Evolutionary conservation across 768 basidiomycete genomes (phyloP).

Genomic region (Termitomyces eurrhizus): DNA sequence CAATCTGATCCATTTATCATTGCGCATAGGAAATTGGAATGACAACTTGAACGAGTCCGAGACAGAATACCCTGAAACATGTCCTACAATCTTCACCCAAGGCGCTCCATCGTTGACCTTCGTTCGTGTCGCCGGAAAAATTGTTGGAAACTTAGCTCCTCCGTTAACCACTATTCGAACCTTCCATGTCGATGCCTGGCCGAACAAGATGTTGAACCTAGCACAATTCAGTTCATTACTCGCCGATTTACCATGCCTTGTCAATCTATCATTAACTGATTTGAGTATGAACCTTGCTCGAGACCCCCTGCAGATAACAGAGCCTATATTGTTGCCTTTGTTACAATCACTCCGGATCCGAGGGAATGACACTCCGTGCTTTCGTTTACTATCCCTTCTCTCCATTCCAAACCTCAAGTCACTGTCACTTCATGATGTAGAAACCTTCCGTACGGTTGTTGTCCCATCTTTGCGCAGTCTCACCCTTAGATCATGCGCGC

Average conservation of each 20-base stretch:
- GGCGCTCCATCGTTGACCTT: constrained; percentile 33
- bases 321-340: constrained; percentile 29
- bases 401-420: constrained; percentile 30
- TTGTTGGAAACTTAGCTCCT: constrained; percentile 37
- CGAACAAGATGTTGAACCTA: constrained; percentile 30
- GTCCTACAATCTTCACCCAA: constrained; percentile 28
- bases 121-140: constrained; percentile 37
- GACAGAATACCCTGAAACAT: constrained; percentile 23
- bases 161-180: constrained; percentile 31
- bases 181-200: constrained; percentile 42
- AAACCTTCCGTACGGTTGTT: constrained; percentile 28
- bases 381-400: constrained; percentile 32
- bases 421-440: constrained; percentile 31
- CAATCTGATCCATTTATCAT: constrained; percentile 34
- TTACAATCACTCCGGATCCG: constrained; percentile 41
- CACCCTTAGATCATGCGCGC: constrained; percentile 28
- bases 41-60: constrained; percentile 24
- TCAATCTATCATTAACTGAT: constrained; percentile 39
- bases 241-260: constrained; percentile 27
- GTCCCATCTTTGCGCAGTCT: constrained; percentile 31
- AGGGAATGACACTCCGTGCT: constrained; percentile 28
- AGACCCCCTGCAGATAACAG: constrained; percentile 23
- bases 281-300: constrained; percentile 32
- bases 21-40: constrained; percentile 28
- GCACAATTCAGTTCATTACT: constrained; percentile 33